Conservation (phyloP, 1,284 basidiomycete species). For the Pseudozyma hubeiensis region DNA sequence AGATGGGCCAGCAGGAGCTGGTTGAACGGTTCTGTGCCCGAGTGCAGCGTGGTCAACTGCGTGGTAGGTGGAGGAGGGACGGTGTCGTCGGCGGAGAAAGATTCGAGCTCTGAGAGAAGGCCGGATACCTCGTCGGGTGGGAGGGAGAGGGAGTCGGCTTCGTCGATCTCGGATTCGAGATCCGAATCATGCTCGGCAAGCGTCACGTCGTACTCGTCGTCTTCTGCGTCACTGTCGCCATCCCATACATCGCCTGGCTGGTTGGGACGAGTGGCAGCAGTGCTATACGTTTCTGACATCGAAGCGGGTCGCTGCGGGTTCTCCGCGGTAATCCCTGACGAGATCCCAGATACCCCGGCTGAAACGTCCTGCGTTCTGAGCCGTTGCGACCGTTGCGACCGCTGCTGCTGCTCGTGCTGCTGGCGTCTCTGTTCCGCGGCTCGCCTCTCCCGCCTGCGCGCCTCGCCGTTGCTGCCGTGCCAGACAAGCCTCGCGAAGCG, state of each 20-base stretch:
- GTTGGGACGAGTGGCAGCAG: too few species aligned
- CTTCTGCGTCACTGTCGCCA: conserved; percentile 24
- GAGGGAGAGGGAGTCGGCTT: conserved; percentile 5
- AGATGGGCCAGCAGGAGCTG: conserved; percentile 50
- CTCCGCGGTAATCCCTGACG: too few species aligned
- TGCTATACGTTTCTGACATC: background rate
- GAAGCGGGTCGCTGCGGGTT: too few species aligned
- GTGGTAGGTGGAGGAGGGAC: conserved; percentile 1
- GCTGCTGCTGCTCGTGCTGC: conserved; percentile 16
- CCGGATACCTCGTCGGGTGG: conserved; percentile 26
- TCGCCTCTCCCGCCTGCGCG: conserved; percentile 25
- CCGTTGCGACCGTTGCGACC: background rate
- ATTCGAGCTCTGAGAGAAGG: conserved; percentile 26
- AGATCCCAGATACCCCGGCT: too few species aligned
- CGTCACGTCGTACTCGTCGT: conserved; percentile 20
- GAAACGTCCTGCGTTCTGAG: too few species aligned
- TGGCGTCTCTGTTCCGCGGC: conserved; percentile 4
- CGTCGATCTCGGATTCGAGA: conserved; percentile 16
- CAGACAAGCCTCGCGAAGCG: conserved; percentile 57
- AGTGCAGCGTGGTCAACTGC: conserved; percentile 23
- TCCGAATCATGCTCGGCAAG: background rate
- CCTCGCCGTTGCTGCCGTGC: conserved; percentile 65
- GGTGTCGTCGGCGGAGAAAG: conserved; percentile 5
- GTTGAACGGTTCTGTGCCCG: conserved; percentile 40
- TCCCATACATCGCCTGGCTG: background rate